These are phyloP conservation scores for Luffa acutangula DNA, from an alignment of 306 rosid genomes.

Conservation along the genomic window DNA sequence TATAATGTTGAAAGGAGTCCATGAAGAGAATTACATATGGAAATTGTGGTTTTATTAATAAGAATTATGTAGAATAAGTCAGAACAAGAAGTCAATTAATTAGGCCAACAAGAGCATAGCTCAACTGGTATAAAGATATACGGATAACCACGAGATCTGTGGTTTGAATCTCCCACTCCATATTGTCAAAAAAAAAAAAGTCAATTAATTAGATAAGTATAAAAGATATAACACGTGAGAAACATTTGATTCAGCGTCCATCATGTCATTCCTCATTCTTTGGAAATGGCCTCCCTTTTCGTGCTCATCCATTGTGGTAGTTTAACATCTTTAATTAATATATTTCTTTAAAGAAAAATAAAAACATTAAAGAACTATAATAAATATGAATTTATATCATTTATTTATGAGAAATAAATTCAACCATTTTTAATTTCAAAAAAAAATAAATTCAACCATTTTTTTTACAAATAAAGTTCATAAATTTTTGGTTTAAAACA, in stretches of 20 bases:
- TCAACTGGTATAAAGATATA: no score
- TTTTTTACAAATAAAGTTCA: no score
- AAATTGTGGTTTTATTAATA: background rate
- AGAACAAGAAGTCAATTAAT: background rate
- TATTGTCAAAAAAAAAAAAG: no score
- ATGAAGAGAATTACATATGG: no score
- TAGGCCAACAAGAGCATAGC: no score
- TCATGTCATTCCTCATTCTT: background rate
- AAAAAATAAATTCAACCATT: background rate
- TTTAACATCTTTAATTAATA: background rate
- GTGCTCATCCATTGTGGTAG: background rate
- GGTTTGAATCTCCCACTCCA: no score
- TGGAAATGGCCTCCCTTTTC: background rate
- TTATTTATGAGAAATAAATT: background rate
- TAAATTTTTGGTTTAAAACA: no score
- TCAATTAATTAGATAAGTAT: background rate
- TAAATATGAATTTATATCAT: background rate
- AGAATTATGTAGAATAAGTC: background rate
- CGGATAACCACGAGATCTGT: no score
- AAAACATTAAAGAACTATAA: no score
- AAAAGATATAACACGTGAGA: background rate
- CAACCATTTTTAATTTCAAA: no score
- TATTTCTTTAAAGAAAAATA: no score
- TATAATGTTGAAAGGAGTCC: no score
- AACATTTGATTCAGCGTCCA: background rate